phyloP scores from a whole-genome alignment of 805 yeast species.

The Grigorovia yakushimaensis region DNA sequence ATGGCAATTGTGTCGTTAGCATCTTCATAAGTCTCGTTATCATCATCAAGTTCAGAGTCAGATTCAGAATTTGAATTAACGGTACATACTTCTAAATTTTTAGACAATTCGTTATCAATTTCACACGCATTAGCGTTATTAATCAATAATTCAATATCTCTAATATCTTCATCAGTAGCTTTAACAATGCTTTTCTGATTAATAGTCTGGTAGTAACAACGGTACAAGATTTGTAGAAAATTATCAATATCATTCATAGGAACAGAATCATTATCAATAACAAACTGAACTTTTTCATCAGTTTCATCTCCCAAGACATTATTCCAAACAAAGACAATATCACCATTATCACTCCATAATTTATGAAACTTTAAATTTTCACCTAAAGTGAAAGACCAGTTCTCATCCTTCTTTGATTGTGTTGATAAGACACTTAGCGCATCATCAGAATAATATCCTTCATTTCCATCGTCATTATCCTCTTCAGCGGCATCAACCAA shows the following conservation, averaged over 20 bases:
- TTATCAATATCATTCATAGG: constrained; percentile 41
- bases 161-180: constrained; percentile 39
- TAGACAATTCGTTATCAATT: constrained; percentile 9
- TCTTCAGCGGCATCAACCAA: constrained; percentile 59
- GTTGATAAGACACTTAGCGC: constrained; percentile 26
- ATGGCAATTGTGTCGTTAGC: constrained; percentile 9
- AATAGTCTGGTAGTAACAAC: constrained; percentile 69
- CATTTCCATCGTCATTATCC: constrained; percentile 39
- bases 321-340: constrained; percentile 61
- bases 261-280: constrained; percentile 49
- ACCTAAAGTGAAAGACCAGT: constrained; percentile 61
- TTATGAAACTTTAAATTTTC: constrained; percentile 49
- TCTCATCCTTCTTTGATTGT: constrained; percentile 39
- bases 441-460: constrained; percentile 30
- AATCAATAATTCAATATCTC: constrained; percentile 39
- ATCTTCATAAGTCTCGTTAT: constrained; percentile 13
- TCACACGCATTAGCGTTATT: constrained; percentile 8
- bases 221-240: constrained; percentile 52
- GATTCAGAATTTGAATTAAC: constrained; percentile 1
- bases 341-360: constrained; percentile 42
- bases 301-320: constrained; percentile 75
- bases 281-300: constrained; percentile 77
- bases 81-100: constrained; percentile 1
- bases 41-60: constrained; percentile 9
- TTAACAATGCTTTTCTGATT: constrained; percentile 45